Evolutionary conservation across 2,329 filamentous ascomycete genomes (phyloP).

Genomic region (Stenocarpella maydis): DNA sequence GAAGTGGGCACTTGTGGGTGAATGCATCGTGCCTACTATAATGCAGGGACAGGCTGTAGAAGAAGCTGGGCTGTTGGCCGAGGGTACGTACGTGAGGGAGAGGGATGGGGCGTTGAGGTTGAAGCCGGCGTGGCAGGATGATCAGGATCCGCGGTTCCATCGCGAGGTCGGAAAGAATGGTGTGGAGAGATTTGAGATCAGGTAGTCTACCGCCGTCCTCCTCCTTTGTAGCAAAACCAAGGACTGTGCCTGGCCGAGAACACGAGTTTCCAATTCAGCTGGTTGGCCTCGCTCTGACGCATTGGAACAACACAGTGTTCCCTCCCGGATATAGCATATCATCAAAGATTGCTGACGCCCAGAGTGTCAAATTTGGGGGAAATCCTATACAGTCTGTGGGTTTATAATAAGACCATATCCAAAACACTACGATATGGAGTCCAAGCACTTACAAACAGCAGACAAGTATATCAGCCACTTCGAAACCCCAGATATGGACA

Average conservation of each 20-base stretch:
- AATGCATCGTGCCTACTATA: constrained; percentile 34
- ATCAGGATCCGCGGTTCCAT: constrained; percentile 27
- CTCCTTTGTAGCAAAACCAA: neutral
- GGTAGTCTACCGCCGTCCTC: neutral
- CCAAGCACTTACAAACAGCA: constrained; percentile 26
- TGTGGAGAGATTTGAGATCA: constrained; percentile 30
- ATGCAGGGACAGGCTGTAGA: constrained; percentile 36
- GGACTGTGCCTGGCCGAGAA: neutral
- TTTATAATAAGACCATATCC: too few species aligned
- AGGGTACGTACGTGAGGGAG: constrained; percentile 16
- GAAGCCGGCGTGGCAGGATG: neutral
- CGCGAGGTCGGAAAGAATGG: constrained; percentile 34
- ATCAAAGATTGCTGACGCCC: neutral
- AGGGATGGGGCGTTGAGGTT: constrained; percentile 20
- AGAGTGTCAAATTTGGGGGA: neutral
- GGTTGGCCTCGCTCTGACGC: too few species aligned
- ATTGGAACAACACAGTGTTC: too few species aligned
- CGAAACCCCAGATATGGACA: constrained; percentile 7
- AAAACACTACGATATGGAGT: constrained; percentile 1
- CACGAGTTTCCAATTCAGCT: neutral
- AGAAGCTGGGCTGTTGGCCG: constrained; percentile 28
- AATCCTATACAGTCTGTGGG: too few species aligned
- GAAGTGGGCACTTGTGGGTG: constrained; percentile 31
- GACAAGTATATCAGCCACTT: constrained; percentile 27
- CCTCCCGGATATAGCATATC: neutral